Evolutionary conservation across 345 rosid genomes (phyloP).

Genomic region (Eutrema heterophyllum): DNA sequence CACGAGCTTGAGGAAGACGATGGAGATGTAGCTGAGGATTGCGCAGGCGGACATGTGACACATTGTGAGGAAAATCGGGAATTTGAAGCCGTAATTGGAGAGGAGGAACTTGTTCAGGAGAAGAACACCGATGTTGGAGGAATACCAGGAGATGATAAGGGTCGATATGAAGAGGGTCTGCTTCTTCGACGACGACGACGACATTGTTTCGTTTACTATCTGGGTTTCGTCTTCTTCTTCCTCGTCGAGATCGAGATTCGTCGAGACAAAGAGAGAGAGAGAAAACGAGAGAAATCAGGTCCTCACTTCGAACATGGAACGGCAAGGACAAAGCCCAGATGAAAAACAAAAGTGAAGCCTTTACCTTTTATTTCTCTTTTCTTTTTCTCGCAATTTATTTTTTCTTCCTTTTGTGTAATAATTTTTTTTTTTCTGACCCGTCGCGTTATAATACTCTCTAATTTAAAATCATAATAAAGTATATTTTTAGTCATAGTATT

Average conservation of each 20-base stretch:
- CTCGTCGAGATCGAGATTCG: constrained; percentile 30
- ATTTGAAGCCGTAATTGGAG: constrained; percentile 88
- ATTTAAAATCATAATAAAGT: too few relatives aligned
- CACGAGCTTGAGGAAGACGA: constrained; percentile 73
- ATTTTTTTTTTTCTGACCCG: too few relatives aligned
- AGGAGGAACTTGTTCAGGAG: constrained; percentile 87
- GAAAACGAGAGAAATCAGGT: constrained; percentile 27
- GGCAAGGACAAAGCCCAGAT: constrained; percentile 16
- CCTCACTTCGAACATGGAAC: constrained; percentile 23
- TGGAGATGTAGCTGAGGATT: constrained; percentile 78
- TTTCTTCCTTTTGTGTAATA: not conserved
- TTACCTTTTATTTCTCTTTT: not conserved
- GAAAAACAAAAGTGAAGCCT: not conserved
- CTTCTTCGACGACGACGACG: constrained; percentile 31
- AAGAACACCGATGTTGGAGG: constrained; percentile 90
- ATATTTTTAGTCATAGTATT: too few relatives aligned
- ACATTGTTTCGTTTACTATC: constrained; percentile 11
- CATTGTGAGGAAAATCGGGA: constrained; percentile 92
- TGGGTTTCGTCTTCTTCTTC: constrained; percentile 7
- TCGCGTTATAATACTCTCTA: too few relatives aligned
- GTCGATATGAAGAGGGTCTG: constrained; percentile 52
- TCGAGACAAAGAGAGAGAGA: constrained; percentile 5
- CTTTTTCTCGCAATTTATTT: not conserved
- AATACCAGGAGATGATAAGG: constrained; percentile 70
- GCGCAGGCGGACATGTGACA: constrained; percentile 97